Percentiles rank a stretch among this genome's conserved stretches.
Evolutionary conservation across 352 stramenopile genomes (phyloP).

Genomic region (Phytophthora litchii): DNA sequence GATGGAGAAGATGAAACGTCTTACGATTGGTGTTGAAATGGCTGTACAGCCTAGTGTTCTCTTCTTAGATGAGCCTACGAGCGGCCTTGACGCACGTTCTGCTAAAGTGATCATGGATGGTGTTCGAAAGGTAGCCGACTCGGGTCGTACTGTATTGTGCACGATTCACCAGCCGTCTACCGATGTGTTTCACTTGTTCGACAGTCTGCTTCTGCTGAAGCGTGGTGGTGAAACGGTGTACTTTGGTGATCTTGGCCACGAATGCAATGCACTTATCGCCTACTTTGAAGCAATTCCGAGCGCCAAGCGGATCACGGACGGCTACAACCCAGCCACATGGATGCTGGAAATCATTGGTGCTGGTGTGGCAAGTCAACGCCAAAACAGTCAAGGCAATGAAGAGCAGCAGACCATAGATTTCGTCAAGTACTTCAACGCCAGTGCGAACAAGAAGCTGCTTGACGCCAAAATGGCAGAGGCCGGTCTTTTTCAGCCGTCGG

Average conservation of each 20-base stretch:
- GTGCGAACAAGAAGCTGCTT: slow-evolving; percentile 33
- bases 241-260: slow-evolving; percentile 48
- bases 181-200: slow-evolving; percentile 91
- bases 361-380: slow-evolving; percentile 36
- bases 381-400: slow-evolving; percentile 41
- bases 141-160: slow-evolving; percentile 84
- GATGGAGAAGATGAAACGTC: slow-evolving; percentile 68
- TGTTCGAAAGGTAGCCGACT: slow-evolving; percentile 85
- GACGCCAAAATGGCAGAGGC: slow-evolving; percentile 31
- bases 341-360: slow-evolving; percentile 75
- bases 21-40: slow-evolving; percentile 92
- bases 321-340: slow-evolving; percentile 78
- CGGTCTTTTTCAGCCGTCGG: slow-evolving; percentile 41
- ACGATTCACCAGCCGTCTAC: slow-evolving; percentile 94
- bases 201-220: slow-evolving; percentile 88
- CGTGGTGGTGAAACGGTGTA: slow-evolving; percentile 66
- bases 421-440: slow-evolving; percentile 41
- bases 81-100: slow-evolving; percentile 85
- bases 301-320: slow-evolving; percentile 52
- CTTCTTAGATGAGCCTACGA: slow-evolving; percentile 93
- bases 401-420: slow-evolving; percentile 31
- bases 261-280: slow-evolving; percentile 43
- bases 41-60: slow-evolving; percentile 87
- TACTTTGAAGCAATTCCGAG: slow-evolving; percentile 79
- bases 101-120: slow-evolving; percentile 90